These are phyloP conservation scores for Dactylellina haptotyla DNA, from an alignment of 2,329 filamentous ascomycete genomes.

Conservation along the genomic window DNA sequence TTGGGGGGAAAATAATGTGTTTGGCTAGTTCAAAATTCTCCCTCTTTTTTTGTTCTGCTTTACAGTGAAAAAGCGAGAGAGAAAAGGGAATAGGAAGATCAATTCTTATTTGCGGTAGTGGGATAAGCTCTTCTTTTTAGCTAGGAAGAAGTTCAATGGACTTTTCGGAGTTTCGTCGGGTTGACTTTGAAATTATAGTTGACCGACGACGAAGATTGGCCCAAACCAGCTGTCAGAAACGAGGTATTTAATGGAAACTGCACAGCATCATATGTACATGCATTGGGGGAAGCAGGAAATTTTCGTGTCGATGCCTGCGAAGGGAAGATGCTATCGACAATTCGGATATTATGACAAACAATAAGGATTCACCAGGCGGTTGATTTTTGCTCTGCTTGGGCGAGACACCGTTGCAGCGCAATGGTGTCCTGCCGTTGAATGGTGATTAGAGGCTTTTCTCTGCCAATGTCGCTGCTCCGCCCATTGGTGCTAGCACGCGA, in stretches of 20 bases:
- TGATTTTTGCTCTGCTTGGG: slow-evolving; percentile 21
- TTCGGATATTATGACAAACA: slow-evolving; percentile 50
- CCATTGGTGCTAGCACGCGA: background rate
- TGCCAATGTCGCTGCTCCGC: background rate
- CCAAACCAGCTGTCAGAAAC: slow-evolving; percentile 21
- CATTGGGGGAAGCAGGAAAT: slow-evolving; percentile 1
- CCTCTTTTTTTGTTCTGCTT: background rate
- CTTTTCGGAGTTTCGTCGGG: slow-evolving; percentile 52
- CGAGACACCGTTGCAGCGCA: background rate
- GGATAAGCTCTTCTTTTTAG: slow-evolving; percentile 32
- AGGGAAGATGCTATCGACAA: slow-evolving; percentile 28
- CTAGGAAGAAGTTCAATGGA: slow-evolving; percentile 9
- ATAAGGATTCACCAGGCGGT: background rate
- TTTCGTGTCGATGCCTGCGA: slow-evolving; percentile 47
- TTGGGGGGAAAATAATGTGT: background rate
- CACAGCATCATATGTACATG: slow-evolving; percentile 43
- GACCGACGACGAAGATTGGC: slow-evolving; percentile 26
- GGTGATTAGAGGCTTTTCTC: slow-evolving; percentile 43
- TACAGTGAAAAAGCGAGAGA: background rate
- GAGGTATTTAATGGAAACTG: slow-evolving; percentile 53
- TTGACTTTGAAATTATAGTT: slow-evolving; percentile 41
- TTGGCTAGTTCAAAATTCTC: slow-evolving; percentile 3
- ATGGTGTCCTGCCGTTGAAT: slow-evolving; percentile 41
- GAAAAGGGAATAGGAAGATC: slow-evolving; percentile 5
- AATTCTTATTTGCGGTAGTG: slow-evolving; percentile 6